Evolutionary conservation across 1,284 basidiomycete genomes (phyloP).

Genomic region (Coniferiporia weirii): DNA sequence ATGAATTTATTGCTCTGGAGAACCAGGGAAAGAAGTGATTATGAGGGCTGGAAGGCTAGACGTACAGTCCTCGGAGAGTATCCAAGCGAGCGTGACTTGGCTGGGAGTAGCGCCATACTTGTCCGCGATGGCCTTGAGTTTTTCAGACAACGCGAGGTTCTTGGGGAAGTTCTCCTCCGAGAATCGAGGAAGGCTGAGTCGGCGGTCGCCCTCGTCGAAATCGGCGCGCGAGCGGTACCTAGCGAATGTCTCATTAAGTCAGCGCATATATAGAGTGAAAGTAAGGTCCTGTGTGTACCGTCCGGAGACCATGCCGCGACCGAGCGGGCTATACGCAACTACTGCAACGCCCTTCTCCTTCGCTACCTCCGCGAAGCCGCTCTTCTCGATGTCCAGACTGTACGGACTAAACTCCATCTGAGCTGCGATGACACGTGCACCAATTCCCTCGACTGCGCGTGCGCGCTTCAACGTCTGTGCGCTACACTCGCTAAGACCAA

Average conservation of each 20-base stretch:
- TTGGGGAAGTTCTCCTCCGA: constrained; percentile 33
- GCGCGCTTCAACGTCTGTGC: constrained; percentile 36
- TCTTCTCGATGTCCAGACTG: constrained; percentile 22
- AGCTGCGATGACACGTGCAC: constrained; percentile 9
- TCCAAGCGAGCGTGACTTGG: constrained; percentile 39
- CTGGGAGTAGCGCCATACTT: constrained; percentile 29
- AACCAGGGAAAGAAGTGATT: not conserved
- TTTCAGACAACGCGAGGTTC: constrained; percentile 33
- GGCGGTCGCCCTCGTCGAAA: constrained; percentile 31
- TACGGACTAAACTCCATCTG: not conserved
- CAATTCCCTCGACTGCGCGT: constrained; percentile 18
- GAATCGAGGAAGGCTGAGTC: constrained; percentile 29
- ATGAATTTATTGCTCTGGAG: not conserved
- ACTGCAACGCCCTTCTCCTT: constrained; percentile 33
- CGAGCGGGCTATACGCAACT: constrained; percentile 35
- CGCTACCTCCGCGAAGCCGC: constrained; percentile 26
- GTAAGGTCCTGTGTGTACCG: constrained; percentile 13
- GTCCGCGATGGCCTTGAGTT: constrained; percentile 26
- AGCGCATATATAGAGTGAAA: not conserved
- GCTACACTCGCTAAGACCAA: constrained; percentile 33
- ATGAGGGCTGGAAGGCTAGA: not conserved
- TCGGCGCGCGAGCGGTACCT: constrained; percentile 27
- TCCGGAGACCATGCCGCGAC: constrained; percentile 35
- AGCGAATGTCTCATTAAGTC: not conserved
- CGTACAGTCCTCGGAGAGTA: constrained; percentile 20